Evolutionary conservation across 768 basidiomycete species (phyloP).

Genomic region (Boletus huronensis): DNA sequence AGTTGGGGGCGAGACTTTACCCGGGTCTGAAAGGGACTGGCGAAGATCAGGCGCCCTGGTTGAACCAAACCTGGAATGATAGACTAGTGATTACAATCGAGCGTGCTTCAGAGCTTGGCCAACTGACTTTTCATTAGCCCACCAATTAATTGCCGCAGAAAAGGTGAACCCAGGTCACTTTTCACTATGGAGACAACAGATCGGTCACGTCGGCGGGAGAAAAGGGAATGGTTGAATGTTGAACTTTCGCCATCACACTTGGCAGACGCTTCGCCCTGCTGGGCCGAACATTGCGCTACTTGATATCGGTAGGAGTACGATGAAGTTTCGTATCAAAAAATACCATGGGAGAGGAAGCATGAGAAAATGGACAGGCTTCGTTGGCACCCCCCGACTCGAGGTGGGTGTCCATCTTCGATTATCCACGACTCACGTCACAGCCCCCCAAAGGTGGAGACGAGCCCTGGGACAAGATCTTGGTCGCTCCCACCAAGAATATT

Average conservation of each 20-base stretch:
- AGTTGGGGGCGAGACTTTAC: neutral
- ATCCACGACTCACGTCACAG: neutral
- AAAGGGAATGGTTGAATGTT: neutral
- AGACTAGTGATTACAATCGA: neutral
- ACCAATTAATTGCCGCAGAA: neutral
- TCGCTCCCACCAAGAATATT: conserved; percentile 2
- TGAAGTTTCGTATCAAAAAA: neutral
- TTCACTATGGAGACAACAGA: neutral
- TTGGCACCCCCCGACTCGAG: neutral
- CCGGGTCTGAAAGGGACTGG: neutral
- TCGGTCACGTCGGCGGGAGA: neutral
- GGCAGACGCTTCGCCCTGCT: too few relatives aligned
- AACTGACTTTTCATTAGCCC: neutral
- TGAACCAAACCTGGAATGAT: neutral
- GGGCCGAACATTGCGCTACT: neutral
- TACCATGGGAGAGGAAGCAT: conserved; percentile 7
- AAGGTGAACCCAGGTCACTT: neutral
- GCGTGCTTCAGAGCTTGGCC: neutral
- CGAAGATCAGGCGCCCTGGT: too few relatives aligned
- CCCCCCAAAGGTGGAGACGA: neutral
- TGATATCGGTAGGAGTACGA: neutral
- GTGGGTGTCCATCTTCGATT: neutral
- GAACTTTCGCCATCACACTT: neutral
- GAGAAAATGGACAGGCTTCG: neutral
- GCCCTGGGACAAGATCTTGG: neutral